Conservation (phyloP, 352 stramenopile genomes). For the Phytophthora europaea region DNA sequence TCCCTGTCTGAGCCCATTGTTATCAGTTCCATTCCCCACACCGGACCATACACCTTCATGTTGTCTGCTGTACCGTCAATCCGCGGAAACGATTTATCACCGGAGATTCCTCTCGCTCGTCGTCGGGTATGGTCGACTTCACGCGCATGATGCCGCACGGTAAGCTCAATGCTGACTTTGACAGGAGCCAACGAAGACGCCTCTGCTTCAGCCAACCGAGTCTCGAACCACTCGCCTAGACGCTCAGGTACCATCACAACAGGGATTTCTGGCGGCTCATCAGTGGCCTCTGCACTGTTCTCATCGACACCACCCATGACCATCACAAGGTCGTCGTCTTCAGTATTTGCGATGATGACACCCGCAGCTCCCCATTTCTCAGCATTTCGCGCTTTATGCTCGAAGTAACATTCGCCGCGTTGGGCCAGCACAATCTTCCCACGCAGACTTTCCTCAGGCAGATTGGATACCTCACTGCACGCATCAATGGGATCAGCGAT, state of each 20-base stretch:
- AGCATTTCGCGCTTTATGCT: constrained; percentile 75
- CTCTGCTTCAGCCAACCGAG: constrained; percentile 26
- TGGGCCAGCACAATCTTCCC: constrained; percentile 64
- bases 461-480: constrained; percentile 51
- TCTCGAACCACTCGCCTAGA: constrained; percentile 68
- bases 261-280: constrained; percentile 43
- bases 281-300: constrained; percentile 21
- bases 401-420: constrained; percentile 77
- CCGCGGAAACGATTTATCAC: constrained; percentile 45
- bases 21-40: constrained; percentile 68
- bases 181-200: constrained; percentile 33
- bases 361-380: constrained; percentile 52
- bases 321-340: constrained; percentile 77
- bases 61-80: constrained; percentile 55
- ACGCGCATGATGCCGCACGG: constrained; percentile 40
- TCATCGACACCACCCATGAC: constrained; percentile 73
- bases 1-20: constrained; percentile 18
- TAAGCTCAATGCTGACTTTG: constrained; percentile 51
- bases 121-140: constrained; percentile 19
- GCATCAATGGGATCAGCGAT: constrained; percentile 66
- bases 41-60: constrained; percentile 58
- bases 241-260: constrained; percentile 75
- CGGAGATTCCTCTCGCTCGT: constrained; percentile 15
- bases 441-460: constrained; percentile 35
- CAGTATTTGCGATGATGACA: constrained; percentile 74